Evolutionary conservation across 2,329 filamentous ascomycete species (phyloP), one percentile per base, ranked within the genome.

Genomic region (Alternaria infectoria): DNA sequence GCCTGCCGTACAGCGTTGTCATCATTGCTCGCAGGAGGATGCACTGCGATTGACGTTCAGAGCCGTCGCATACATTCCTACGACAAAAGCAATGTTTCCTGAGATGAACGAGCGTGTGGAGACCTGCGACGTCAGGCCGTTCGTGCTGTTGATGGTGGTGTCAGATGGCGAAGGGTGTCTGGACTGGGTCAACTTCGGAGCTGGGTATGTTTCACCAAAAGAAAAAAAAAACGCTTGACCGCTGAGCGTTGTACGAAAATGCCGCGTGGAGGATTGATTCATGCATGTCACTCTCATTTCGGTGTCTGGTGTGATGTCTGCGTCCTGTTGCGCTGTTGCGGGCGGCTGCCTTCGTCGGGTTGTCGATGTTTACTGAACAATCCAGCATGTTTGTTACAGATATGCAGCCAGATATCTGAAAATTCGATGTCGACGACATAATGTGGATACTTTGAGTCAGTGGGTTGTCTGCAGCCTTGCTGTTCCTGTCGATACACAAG

Each of bases 261-360:
- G 13, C 30, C 49, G 15, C 30, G 28, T 25, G 28, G 17, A 36
- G 19, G 28, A n/a, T 25, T 40, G 28, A 23, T 52, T 52, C 28
- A 40, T 52, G 49, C 49, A 52, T 36, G 49, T 32, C 49, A 40
- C 28, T 51, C 49, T 52, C 49, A 52, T 52, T 52, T 52, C 49
- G 28, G 49, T 21, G 19, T 25, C 32, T 32, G 28, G 30, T 17
- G 19, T 36, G 49, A 21, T 52, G 49, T 40, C 32, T 52, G 49
- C 49, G 13, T 52, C 19, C 3, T 23, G 30, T 11, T n/a, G 28
- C 21, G 49, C 21, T 52, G 28, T 32, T 19, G 13, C 30, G 9
- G 49, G 49, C 28, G 30, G 28, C 9, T 36, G 28, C 2, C 49
- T 52, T 40, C 36, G 2, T 36, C 2, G 21, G 49, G 13, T 21